A percentile compares a stretch with the other conserved stretches of the same genome.
These are phyloP conservation scores for Colletotrichum sp. DNA, from an alignment of 2,329 filamentous ascomycete species.

Conservation along the genomic window DNA sequence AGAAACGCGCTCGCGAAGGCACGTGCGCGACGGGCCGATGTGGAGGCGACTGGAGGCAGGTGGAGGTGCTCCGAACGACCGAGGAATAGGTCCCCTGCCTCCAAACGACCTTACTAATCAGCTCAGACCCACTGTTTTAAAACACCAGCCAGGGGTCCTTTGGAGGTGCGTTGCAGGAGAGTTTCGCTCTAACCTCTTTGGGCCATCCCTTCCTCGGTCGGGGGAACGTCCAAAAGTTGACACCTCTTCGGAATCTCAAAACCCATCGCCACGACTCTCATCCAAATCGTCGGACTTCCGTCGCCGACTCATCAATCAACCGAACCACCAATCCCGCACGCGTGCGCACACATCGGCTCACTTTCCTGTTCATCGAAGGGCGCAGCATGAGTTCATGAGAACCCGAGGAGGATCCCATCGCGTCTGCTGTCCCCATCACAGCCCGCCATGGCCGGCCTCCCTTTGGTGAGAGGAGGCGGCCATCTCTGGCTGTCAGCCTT, in stretches of 20 bases:
- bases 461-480: constrained; percentile 11
- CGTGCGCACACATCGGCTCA: neutral
- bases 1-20: neutral
- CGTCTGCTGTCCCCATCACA: neutral
- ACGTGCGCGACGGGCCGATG: neutral
- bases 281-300: neutral
- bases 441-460: constrained; percentile 18
- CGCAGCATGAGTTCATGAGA: constrained; percentile 18
- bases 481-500: constrained; percentile 11
- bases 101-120: neutral
- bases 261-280: neutral
- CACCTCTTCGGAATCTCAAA: constrained; percentile 15
- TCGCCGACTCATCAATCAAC: neutral
- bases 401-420: neutral
- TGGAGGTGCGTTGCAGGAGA: constrained; percentile 9
- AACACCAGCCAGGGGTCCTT: constrained; percentile 4
- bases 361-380: neutral
- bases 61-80: neutral
- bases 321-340: neutral
- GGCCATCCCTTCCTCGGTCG: neutral
- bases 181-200: constrained; percentile 19
- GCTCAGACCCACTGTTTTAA: neutral
- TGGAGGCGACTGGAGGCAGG: neutral
- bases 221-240: constrained; percentile 16
- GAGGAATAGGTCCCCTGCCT: neutral